phyloP scores from a whole-genome alignment of 306 rosid species.

The Gastrolobium villosum region DNA sequence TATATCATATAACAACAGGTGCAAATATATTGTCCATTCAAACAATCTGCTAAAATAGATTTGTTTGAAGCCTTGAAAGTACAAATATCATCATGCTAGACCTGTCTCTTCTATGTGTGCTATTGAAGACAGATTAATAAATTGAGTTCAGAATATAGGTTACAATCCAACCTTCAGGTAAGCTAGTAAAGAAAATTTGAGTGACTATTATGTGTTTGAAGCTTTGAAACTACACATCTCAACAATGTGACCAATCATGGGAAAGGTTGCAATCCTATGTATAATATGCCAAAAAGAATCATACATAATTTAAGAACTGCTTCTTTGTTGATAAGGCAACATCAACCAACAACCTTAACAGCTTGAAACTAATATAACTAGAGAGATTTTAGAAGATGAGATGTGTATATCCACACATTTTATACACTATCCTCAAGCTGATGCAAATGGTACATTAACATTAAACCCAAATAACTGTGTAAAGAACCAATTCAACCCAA shows the following conservation, averaged over 20 bases:
- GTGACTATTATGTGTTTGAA: neutral
- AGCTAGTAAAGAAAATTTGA: neutral
- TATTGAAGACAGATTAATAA: slow-evolving; percentile 7
- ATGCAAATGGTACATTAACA: neutral
- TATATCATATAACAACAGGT: neutral
- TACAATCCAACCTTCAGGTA: neutral
- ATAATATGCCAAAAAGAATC: neutral
- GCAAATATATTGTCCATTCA: neutral
- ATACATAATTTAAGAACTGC: neutral
- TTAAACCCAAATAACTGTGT: slow-evolving; percentile 2
- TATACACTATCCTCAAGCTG: slow-evolving; percentile 5
- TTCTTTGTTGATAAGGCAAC: neutral
- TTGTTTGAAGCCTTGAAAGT: slow-evolving; percentile 11
- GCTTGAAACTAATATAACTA: slow-evolving; percentile 4
- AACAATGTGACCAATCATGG: neutral
- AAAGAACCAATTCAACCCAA: too few relatives aligned
- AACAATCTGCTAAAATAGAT: neutral
- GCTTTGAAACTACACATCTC: neutral
- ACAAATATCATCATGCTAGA: neutral
- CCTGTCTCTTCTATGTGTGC: neutral
- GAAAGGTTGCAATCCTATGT: neutral
- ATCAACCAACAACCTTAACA: slow-evolving; percentile 2
- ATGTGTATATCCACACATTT: neutral
- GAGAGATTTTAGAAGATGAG: neutral
- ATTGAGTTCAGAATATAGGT: neutral